Conservation (phyloP, 176 grass and related monocot species). For the Aegilops bicornis region DNA sequence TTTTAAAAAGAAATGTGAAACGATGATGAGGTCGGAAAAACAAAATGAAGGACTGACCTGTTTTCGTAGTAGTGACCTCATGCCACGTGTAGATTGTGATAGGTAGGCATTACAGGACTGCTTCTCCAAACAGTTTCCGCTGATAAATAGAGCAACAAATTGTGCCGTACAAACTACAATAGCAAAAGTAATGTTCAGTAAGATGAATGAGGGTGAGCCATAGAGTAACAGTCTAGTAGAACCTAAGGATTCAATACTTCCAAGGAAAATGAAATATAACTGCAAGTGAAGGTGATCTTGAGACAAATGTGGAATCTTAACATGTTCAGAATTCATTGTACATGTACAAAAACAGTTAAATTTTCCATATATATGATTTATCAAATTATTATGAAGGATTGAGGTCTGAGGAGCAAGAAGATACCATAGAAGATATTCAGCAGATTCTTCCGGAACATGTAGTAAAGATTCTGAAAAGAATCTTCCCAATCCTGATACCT, state of each 20-base stretch:
- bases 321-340: neutral
- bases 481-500: slow-evolving; percentile 81
- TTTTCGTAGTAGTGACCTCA: slow-evolving; percentile 80
- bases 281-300: neutral
- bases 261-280: neutral
- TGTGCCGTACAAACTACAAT: slow-evolving; percentile 74
- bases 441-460: slow-evolving; percentile 82
- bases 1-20: neutral
- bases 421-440: slow-evolving; percentile 95
- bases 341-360: neutral
- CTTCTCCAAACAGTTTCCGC: slow-evolving; percentile 49
- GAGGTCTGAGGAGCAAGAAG: neutral
- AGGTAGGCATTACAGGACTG: slow-evolving; percentile 75
- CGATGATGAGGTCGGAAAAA: neutral
- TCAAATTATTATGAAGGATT: neutral
- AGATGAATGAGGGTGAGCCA: slow-evolving; percentile 12
- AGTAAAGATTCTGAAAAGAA: slow-evolving; percentile 86
- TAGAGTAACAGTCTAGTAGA: neutral
- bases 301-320: neutral
- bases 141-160: slow-evolving; percentile 85
- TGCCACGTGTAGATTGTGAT: slow-evolving; percentile 79
- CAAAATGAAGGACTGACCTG: slow-evolving; percentile 55
- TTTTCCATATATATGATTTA: neutral
- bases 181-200: slow-evolving; percentile 16
- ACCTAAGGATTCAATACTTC: neutral